phyloP scores from a whole-genome alignment of 1,284 basidiomycete genomes.

The Rhodotorula glutinis region DNA sequence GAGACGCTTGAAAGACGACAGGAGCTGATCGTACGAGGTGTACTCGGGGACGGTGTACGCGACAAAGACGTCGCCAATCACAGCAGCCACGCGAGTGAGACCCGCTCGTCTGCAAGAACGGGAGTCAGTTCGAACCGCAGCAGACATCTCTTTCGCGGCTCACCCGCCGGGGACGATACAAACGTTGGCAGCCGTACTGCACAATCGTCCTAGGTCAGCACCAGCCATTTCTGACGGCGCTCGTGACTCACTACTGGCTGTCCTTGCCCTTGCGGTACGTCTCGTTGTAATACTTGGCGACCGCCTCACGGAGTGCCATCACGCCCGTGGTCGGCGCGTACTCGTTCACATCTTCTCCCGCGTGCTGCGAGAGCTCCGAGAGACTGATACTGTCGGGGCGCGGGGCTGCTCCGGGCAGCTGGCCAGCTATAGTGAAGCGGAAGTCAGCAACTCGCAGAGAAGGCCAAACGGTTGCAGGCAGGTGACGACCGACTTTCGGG shows the following conservation, averaged over 20 bases:
- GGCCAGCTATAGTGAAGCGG: constrained; percentile 48
- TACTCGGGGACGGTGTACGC: constrained; percentile 73
- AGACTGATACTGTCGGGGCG: constrained; percentile 63
- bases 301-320: constrained; percentile 59
- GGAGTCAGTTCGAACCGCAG: constrained; percentile 41
- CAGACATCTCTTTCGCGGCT: background rate
- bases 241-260: constrained; percentile 52
- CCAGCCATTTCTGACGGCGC: background rate
- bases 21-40: constrained; percentile 63
- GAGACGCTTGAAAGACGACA: constrained; percentile 81
- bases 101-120: constrained; percentile 66
- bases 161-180: constrained; percentile 46
- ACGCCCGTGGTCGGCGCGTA: constrained; percentile 88
- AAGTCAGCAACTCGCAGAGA: background rate
- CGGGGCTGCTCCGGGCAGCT: constrained; percentile 66
- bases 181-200: constrained; percentile 78
- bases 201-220: no score
- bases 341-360: constrained; percentile 60
- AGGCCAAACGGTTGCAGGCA: background rate
- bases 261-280: constrained; percentile 75
- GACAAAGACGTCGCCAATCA: constrained; percentile 59
- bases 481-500: constrained; percentile 57
- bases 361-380: constrained; percentile 51
- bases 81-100: constrained; percentile 82
- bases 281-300: constrained; percentile 80